Evolutionary conservation across 2,329 filamentous ascomycete genomes (phyloP), one percentile per base, ranked within the genome.

Genomic region (Fusarium gaditjirri): DNA sequence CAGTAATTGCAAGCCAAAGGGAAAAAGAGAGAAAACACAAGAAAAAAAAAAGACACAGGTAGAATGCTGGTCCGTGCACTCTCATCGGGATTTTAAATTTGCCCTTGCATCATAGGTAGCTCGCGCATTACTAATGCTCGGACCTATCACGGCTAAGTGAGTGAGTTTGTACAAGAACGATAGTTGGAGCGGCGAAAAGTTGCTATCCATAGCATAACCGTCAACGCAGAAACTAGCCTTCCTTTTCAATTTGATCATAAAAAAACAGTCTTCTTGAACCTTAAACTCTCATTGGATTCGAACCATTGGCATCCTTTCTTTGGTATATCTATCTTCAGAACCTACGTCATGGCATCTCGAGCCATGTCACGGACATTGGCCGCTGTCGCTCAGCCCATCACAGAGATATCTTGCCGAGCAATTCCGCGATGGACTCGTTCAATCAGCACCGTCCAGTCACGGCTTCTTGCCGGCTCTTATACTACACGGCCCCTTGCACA

Each of bases 91-190:
- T 47, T 49, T 56, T 29, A 29, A 50, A 35, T 46, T 50, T 61
- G 70, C 63, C 67, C 71, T 77, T 77, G 76, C 76, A 78, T 80
- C 79, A 80, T 78, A 76, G 44, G 64, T 36, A 56, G 71, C 65
- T 67, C 68, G 46, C 55, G 56, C 74, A 81, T 81, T 81, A 81
- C 69, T 81, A 80, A 81, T 81, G 68, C 70, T 67, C 67, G 61
- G 64, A 36, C 73, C 75, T 75, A 77, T 76, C 76, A 75, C 74
- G 66, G 73, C 25, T 16, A 29, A 41, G 43, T 29, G 42, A 44
- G 17, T 41, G 17, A 44, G 44, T 56, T 65, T 64, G 47, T 56
- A 61, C 58, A 68, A 65, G 47, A 50, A 46, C 55, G 66, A 61
- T 65, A 64, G 65, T 58, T 63, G 69, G 63, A 68, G 74, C 72